Evolutionary conservation across 371 early-diverging fungal genomes (phyloP).

Genomic region (Apophysomyces elegans): DNA sequence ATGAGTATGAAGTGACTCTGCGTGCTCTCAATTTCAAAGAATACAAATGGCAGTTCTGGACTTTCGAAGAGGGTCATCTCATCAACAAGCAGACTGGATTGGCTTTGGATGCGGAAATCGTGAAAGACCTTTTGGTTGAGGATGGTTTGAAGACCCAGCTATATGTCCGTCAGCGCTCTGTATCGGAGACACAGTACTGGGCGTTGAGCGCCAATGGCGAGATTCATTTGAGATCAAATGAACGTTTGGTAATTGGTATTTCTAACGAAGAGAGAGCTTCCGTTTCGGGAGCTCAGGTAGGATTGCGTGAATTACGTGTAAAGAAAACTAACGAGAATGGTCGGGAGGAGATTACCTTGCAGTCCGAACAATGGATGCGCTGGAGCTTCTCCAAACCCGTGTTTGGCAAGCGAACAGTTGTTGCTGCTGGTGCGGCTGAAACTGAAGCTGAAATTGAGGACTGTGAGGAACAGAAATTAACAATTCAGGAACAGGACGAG

Average conservation of each 20-base stretch:
- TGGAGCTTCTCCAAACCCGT: conserved; percentile 51
- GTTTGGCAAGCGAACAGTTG: conserved; percentile 31
- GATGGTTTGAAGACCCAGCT: conserved; percentile 37
- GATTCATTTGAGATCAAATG: conserved; percentile 43
- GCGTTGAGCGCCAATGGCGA: conserved; percentile 45
- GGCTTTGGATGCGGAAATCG: conserved; percentile 41
- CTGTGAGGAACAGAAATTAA: conserved; percentile 30
- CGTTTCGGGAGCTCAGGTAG: conserved; percentile 42
- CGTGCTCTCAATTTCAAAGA: conserved; percentile 45
- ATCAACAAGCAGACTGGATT: conserved; percentile 60
- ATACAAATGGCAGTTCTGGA: conserved; percentile 58
- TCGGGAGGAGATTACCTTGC: conserved; percentile 27
- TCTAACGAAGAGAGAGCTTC: conserved; percentile 27
- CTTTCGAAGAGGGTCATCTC: conserved; percentile 53
- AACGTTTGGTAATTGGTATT: conserved; percentile 40
- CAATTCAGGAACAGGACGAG: conserved; percentile 35
- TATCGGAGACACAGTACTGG: conserved; percentile 48
- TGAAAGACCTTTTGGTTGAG: conserved; percentile 36
- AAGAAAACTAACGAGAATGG: conserved; percentile 27
- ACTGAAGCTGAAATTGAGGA: conserved; percentile 27
- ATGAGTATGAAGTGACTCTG: conserved; percentile 33
- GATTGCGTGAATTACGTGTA: conserved; percentile 33
- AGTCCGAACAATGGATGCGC: conserved; percentile 44
- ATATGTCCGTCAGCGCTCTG: conserved; percentile 29
- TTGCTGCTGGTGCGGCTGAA: conserved; percentile 1